A percentile compares a stretch with the other conserved stretches of the same genome.
These are phyloP conservation scores for Penicillium sp. DNA, from an alignment of 2,329 filamentous ascomycete genomes.

Conservation along the genomic window DNA sequence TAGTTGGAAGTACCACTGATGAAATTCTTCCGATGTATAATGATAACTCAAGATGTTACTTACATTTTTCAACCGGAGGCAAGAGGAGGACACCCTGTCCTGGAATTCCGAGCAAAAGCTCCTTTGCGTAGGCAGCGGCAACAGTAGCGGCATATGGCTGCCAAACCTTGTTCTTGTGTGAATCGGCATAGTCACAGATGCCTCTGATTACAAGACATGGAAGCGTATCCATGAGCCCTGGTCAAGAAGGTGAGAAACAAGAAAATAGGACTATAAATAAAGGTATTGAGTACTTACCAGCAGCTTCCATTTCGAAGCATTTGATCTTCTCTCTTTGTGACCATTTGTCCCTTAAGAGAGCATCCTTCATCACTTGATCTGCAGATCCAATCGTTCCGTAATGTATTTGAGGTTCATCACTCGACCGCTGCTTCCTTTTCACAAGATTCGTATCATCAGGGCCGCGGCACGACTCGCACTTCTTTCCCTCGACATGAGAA, in stretches of 20 bases:
- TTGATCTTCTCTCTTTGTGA: not conserved
- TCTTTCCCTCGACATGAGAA: not conserved
- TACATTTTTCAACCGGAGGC: not conserved
- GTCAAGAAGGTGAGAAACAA: not conserved
- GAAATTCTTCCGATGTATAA: too few species aligned
- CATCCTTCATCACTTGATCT: not conserved
- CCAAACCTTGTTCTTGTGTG: not conserved
- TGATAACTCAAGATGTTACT: not conserved
- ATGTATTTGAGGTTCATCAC: not conserved
- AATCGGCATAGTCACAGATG: not conserved
- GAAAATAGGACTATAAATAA: not conserved
- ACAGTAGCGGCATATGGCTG: not conserved
- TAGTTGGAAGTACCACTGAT: too few species aligned
- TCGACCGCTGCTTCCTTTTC: not conserved
- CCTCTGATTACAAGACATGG: not conserved
- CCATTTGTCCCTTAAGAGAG: not conserved
- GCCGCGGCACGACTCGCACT: not conserved
- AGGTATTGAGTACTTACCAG: not conserved
- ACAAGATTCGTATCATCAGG: not conserved
- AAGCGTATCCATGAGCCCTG: not conserved
- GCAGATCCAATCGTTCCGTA: not conserved
- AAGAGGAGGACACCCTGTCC: not conserved
- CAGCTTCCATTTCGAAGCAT: not conserved
- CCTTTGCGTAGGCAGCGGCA: not conserved
- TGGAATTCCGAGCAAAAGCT: not conserved